These are phyloP conservation scores for Tuber brumale DNA, from an alignment of 495 filamentous ascomycete genomes.

Conservation along the genomic window DNA sequence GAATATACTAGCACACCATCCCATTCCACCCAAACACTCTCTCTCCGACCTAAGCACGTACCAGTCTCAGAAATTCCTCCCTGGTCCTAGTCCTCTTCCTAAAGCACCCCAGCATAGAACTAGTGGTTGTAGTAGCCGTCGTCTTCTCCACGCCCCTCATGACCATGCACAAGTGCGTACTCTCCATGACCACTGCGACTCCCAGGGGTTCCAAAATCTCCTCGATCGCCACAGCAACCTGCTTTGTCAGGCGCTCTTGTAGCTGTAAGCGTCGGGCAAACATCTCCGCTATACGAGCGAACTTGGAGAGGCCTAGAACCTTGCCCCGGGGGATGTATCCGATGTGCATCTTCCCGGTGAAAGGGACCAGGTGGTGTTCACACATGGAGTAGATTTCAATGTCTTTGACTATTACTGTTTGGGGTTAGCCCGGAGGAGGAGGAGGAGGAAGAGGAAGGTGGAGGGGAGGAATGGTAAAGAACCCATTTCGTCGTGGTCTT, in stretches of 20 bases:
- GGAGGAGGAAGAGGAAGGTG: neutral
- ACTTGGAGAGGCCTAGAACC: constrained; percentile 89
- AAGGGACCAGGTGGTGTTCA: constrained; percentile 95
- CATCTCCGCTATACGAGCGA: constrained; percentile 92
- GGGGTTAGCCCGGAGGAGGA: neutral
- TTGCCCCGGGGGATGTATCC: constrained; percentile 81
- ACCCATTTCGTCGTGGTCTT: constrained; percentile 74
- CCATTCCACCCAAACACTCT: neutral
- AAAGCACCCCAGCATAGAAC: constrained; percentile 91
- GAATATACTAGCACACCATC: neutral
- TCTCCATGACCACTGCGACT: constrained; percentile 93
- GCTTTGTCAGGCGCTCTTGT: constrained; percentile 88
- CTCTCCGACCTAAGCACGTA: neutral
- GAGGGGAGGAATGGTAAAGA: neutral
- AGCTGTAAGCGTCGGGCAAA: constrained; percentile 87
- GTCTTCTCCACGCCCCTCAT: constrained; percentile 81
- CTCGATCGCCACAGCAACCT: constrained; percentile 85
- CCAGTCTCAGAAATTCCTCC: constrained; percentile 65
- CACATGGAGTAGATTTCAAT: constrained; percentile 91
- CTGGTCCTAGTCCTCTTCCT: constrained; percentile 86
- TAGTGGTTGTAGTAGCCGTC: constrained; percentile 76
- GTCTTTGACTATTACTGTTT: constrained; percentile 80
- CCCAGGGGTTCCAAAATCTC: constrained; percentile 86
- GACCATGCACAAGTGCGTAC: constrained; percentile 92
- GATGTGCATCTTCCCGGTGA: constrained; percentile 97